Conservation (phyloP, 768 basidiomycete species). For the Phylloporus sp. region DNA sequence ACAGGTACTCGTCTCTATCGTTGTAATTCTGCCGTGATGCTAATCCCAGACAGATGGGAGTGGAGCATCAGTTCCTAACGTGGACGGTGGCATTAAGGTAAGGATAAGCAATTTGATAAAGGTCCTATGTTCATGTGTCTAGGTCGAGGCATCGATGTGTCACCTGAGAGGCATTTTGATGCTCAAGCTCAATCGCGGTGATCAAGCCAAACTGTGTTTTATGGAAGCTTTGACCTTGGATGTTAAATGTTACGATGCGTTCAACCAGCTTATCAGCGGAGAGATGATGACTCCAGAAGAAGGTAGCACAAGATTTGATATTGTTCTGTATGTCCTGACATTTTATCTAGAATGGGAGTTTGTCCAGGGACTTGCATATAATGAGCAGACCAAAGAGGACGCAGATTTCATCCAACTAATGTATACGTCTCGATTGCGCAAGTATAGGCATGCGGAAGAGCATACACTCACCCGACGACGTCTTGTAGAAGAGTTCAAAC, state of each 20-base stretch:
- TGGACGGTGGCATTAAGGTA: slow-evolving; percentile 95
- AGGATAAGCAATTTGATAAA: slow-evolving; percentile 11
- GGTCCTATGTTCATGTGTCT: slow-evolving; percentile 2
- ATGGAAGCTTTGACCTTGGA: slow-evolving; percentile 94
- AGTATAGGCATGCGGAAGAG: slow-evolving; percentile 81
- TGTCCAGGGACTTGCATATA: slow-evolving; percentile 77
- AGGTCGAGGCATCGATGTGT: slow-evolving; percentile 98
- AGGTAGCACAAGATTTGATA: slow-evolving; percentile 48
- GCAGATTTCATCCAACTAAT: slow-evolving; percentile 90
- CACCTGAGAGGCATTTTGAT: slow-evolving; percentile 90
- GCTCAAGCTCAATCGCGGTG: slow-evolving; percentile 87
- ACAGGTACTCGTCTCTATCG: slow-evolving; percentile 42
- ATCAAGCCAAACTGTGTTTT: slow-evolving; percentile 90
- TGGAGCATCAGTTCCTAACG: slow-evolving; percentile 70
- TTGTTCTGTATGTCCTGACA: slow-evolving; percentile 3
- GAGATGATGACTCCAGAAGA: slow-evolving; percentile 97
- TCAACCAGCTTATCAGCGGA: slow-evolving; percentile 82
- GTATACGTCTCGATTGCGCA: slow-evolving; percentile 87
- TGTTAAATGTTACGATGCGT: slow-evolving; percentile 96
- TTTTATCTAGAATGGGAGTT: slow-evolving; percentile 88
- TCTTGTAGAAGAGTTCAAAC: slow-evolving; percentile 78
- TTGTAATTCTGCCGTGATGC: background rate
- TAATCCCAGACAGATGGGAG: slow-evolving; percentile 44
- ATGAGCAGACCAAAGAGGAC: slow-evolving; percentile 80
- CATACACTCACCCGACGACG: slow-evolving; percentile 74